Evolutionary conservation across 345 rosid species (phyloP), one percentile per base, ranked within the genome.

Genomic region (Syzygium grande): DNA sequence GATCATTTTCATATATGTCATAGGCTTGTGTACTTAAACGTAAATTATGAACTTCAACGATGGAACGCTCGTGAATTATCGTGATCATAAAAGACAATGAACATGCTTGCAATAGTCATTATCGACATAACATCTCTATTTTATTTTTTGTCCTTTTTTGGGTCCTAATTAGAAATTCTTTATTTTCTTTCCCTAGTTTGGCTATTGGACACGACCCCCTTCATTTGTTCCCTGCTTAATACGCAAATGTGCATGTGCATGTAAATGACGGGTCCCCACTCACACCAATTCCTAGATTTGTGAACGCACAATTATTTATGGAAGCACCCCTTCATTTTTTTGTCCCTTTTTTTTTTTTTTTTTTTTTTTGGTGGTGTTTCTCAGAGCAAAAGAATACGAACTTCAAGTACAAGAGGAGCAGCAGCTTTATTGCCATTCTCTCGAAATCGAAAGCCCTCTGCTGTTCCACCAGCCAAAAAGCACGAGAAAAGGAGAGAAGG

Each of bases 61-160:
- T 19, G 21, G 7, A 54, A 23, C 2, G 27, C 11, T 53, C 4
- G 56, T 2, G 22, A 53, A 53, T 17, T 17, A 17, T 17, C 17
- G 56, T 2, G 56, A 53, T 6, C 56, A 22, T 55, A 30, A 4
- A 63, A 8, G 7, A 29, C 1, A 65, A 65, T 65, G 1, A 29
- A 0, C 77, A 3, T 63, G 29, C 41, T 68, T 30, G 23, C 21
- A 68, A 68, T 14, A 9, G 13, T 17, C 13, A 68, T 34, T 38
- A 17, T 34, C 4, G 19, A 34, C 5, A 7, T 17, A 9, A 17
- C 22, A 65, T 65, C 16, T 65, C 2, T 10, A 23, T 25, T 12
- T 59, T 6, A 10, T 58, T 0, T 61, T 5, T 51, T 58, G 1
- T 61, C 12, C 0, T 61, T n/a, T n/a, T n/a, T n/a, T 43, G 59